Evolutionary conservation across 257 asterid genomes (phyloP).

Genomic region (Fraxinus excelsior): DNA sequence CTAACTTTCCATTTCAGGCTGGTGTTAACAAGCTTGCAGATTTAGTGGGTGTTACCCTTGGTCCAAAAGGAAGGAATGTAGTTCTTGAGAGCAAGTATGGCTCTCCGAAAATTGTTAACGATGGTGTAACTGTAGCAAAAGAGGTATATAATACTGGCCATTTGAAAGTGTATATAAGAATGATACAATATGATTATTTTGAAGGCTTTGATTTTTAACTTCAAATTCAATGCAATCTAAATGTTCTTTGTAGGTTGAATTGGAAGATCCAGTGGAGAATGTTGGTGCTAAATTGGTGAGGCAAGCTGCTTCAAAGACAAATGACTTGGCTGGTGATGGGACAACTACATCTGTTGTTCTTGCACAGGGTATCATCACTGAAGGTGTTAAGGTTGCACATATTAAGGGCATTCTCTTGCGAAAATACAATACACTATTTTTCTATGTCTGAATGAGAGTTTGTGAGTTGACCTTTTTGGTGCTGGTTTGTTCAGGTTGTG

Average conservation of each 20-base stretch:
- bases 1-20: conserved; percentile 21
- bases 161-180: background rate
- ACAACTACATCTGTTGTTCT: conserved; percentile 46
- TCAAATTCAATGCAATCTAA: background rate
- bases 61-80: conserved; percentile 46
- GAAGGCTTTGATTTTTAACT: background rate
- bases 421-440: background rate
- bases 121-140: conserved; percentile 39
- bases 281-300: conserved; percentile 45
- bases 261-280: conserved; percentile 47
- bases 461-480: background rate
- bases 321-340: conserved; percentile 49
- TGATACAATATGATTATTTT: background rate
- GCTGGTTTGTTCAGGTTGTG: conserved; percentile 42
- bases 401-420: background rate
- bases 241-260: conserved; percentile 33
- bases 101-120: conserved; percentile 38
- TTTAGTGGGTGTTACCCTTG: conserved; percentile 42
- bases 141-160: conserved; percentile 25
- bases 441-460: background rate
- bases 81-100: conserved; percentile 41
- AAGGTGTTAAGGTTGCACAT: conserved; percentile 40
- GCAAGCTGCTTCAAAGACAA: conserved; percentile 49
- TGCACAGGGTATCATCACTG: conserved; percentile 43
- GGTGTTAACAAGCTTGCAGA: conserved; percentile 46